Base-by-base conservation (phyloP, 768 basidiomycete species). In the Holtermanniella nyarrowii region DNA sequence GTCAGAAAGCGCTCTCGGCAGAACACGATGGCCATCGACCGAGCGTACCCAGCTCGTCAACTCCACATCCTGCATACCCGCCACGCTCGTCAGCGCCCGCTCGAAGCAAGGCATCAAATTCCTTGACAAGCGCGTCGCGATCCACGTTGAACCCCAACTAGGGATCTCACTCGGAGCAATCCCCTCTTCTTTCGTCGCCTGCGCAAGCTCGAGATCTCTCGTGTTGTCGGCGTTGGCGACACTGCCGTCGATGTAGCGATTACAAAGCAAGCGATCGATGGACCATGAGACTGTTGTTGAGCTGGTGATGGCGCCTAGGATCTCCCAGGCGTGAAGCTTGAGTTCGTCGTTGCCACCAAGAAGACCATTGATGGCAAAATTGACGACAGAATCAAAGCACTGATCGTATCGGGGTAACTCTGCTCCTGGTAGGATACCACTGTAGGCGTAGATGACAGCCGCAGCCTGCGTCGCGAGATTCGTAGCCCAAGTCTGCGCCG, bases 331-430 rank as follows among this genome's bases (percentile, higher is more conserved):
- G 31, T 62, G 57, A 16, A 54, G 42, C 42, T 60, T 67, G 22
- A 69, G 44, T 10, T 48, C 42, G 42, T 69, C 67, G 1, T 66
- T 47, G 12, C 58, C 69, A 12, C 50, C 44, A 25, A 59, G 41
- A 50, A 88, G 77, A 18, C 75, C 76, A 53, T 65, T 76, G 22
- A 87, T 65, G 64, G 87, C 82, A 5, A 81, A 77, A 26, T 76
- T 75, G 20, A 86, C 71, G 43, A 83, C 77, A 20, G 78, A 55
- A n/a, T 66, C 61, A 45, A 59, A 57, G 16, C 54, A 54, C 46
- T 61, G 49, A 39, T 62, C 61, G 11, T 58, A 56, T 14, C 56
- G 50, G 11, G 56, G 49, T 12, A 65, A n/a, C 2, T 52, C 52
- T 0, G 53, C 39, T 0, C 57, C 42, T 37, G 41, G 37, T 22